A percentile compares a stretch with the other conserved stretches of the same genome.
Evolutionary conservation across 2,329 filamentous ascomycete species (phyloP).

Genomic region (Trichoderma polysporum): DNA sequence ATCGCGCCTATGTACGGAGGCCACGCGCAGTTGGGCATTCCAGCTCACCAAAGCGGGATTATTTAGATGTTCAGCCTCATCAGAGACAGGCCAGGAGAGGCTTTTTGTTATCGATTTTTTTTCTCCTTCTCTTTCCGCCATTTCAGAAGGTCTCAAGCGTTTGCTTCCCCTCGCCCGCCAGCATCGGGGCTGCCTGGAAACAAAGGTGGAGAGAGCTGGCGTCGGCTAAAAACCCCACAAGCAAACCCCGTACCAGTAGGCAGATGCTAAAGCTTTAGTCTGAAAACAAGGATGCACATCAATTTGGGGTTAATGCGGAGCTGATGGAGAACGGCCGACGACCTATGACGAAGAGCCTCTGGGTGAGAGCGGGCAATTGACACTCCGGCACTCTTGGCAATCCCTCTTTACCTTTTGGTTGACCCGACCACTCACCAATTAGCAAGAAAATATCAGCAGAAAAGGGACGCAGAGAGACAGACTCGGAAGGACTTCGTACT

Average conservation of each 20-base stretch:
- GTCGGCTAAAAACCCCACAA: conserved; percentile 8
- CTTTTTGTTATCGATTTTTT: neutral
- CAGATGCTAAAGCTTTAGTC: neutral
- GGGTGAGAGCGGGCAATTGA: neutral
- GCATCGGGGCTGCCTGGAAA: neutral
- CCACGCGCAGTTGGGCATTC: neutral
- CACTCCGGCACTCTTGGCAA: neutral
- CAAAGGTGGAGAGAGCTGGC: conserved; percentile 1
- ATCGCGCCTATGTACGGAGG: neutral
- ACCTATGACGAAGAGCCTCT: conserved; percentile 6
- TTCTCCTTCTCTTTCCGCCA: neutral
- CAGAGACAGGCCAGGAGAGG: neutral
- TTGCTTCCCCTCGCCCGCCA: conserved; percentile 6
- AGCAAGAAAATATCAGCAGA: neutral
- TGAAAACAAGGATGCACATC: conserved; percentile 13
- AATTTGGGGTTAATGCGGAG: conserved; percentile 12
- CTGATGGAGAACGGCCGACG: conserved; percentile 12
- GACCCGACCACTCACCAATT: neutral
- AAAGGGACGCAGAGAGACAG: neutral
- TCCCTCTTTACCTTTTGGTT: neutral
- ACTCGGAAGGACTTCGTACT: neutral
- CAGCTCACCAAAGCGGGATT: neutral
- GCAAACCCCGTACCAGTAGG: neutral
- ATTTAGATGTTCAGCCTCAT: neutral
- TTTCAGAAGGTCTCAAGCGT: neutral